Percentiles rank a stretch among this genome's conserved stretches.
phyloP scores from a whole-genome alignment of 1,284 basidiomycete species.

The Wallemia hederae region DNA sequence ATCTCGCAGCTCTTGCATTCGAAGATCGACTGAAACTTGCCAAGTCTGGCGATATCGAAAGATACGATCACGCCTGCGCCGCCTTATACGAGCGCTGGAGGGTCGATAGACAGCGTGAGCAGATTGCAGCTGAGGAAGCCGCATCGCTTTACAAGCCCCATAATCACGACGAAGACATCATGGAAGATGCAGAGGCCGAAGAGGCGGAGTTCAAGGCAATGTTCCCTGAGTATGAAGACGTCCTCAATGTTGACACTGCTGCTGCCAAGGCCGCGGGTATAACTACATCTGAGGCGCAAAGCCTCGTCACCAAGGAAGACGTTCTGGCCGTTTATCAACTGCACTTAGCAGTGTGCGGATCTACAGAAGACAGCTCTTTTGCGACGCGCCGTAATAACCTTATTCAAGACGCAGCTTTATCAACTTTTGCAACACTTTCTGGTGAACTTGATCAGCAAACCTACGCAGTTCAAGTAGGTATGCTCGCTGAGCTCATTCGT shows the following conservation, averaged over 20 bases:
- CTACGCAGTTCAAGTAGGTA: conserved; percentile 19
- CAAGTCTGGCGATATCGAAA: conserved; percentile 7
- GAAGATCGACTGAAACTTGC: conserved; percentile 14
- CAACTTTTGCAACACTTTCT: not conserved
- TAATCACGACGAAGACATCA: conserved; percentile 27
- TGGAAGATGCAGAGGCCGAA: conserved; percentile 42
- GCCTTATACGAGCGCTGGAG: conserved; percentile 44
- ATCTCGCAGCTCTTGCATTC: conserved; percentile 24
- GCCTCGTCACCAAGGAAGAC: conserved; percentile 7
- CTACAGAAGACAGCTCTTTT: not conserved
- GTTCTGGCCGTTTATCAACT: conserved; percentile 10
- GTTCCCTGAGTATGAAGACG: conserved; percentile 56
- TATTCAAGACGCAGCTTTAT: not conserved
- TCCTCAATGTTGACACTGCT: conserved; percentile 16
- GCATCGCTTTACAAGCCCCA: conserved; percentile 52
- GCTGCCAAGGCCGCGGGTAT: conserved; percentile 5
- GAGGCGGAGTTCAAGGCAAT: conserved; percentile 49
- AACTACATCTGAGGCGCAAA: conserved; percentile 5
- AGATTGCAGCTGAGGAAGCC: conserved; percentile 31
- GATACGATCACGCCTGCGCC: conserved; percentile 2
- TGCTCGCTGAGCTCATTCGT: conserved; percentile 12
- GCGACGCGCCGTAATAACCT: not conserved
- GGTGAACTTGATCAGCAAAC: conserved; percentile 22
- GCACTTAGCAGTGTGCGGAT: conserved; percentile 2
- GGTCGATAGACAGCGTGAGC: conserved; percentile 40